Conservation (phyloP, 1,139 yeast genomes). For the Pichia kudriavzevii region DNA sequence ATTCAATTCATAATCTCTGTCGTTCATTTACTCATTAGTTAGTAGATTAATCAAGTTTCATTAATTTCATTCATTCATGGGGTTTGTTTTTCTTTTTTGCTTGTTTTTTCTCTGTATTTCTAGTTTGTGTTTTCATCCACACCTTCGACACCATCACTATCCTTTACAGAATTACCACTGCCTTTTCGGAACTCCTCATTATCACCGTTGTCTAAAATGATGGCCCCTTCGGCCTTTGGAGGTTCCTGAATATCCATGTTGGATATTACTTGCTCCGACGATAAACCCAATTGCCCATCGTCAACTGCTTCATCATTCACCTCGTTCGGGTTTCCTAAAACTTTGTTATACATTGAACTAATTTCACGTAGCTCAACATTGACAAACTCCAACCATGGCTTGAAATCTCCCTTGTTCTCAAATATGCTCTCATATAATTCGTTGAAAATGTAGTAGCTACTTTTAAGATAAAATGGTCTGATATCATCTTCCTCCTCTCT, state of each 20-base stretch:
- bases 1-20: too few relatives aligned
- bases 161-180: conserved; percentile 2
- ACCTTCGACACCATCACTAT: conserved; percentile 16
- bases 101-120: too few relatives aligned
- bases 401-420: conserved; percentile 25
- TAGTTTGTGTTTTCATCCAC: conserved; percentile 4
- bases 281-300: conserved; percentile 8
- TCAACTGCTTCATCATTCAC: conserved; percentile 11
- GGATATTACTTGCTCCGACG: conserved; percentile 10
- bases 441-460: conserved; percentile 26
- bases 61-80: too few relatives aligned
- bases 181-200: conserved; percentile 16
- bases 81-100: too few relatives aligned
- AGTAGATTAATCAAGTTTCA: too few relatives aligned
- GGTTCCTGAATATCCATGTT: conserved; percentile 14
- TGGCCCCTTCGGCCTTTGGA: conserved; percentile 21
- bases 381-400: conserved; percentile 74
- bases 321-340: conserved; percentile 62
- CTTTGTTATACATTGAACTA: conserved; percentile 88
- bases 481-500: conserved; percentile 24
- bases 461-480: conserved; percentile 24
- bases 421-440: conserved; percentile 26
- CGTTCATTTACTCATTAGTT: too few relatives aligned
- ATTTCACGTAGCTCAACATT: conserved; percentile 76
- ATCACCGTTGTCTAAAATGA: conserved; percentile 29